Conservation (phyloP, 139 green algal species). For the Chlamydomonas sp. region DNA sequence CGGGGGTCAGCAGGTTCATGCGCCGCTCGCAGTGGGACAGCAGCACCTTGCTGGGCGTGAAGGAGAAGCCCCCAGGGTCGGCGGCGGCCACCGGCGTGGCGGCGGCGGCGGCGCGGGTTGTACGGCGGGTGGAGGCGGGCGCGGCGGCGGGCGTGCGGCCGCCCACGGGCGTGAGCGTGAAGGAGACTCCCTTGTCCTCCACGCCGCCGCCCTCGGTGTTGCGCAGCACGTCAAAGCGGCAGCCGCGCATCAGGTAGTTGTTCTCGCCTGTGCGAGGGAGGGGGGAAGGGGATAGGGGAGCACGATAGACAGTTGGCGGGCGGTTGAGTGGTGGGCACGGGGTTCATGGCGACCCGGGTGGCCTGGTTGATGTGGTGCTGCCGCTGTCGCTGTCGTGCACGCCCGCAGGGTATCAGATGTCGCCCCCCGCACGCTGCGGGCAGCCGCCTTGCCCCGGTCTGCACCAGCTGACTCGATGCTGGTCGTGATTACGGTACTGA, state of each 20-base stretch:
- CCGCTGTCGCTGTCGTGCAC: not conserved
- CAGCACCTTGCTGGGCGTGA: slow-evolving; percentile 72
- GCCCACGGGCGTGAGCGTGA: slow-evolving; percentile 32
- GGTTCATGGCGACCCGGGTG: too few species aligned
- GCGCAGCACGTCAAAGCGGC: slow-evolving; percentile 87
- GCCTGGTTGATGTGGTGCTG: too few species aligned
- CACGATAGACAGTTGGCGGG: not conserved
- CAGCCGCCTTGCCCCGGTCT: too few species aligned
- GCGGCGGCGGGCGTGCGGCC: slow-evolving; percentile 37
- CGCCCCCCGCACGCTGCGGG: too few species aligned
- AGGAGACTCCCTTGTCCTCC: slow-evolving; percentile 58
- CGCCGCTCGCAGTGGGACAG: slow-evolving; percentile 75
- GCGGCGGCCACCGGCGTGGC: not conserved
- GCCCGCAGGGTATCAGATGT: not conserved
- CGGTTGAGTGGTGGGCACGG: not conserved
- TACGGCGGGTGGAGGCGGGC: slow-evolving; percentile 16
- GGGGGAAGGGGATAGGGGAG: not conserved
- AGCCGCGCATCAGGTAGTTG: slow-evolving; percentile 76
- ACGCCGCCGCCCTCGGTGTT: slow-evolving; percentile 84
- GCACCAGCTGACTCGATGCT: too few species aligned
- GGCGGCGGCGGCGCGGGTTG: not conserved
- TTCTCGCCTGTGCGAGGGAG: slow-evolving; percentile 59
- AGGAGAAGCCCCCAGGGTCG: not conserved
- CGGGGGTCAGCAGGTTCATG: slow-evolving; percentile 91
- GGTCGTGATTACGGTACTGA: too few species aligned